phyloP scores from a whole-genome alignment of 371 early-diverging fungal genomes.

The Mucor racemosus region DNA sequence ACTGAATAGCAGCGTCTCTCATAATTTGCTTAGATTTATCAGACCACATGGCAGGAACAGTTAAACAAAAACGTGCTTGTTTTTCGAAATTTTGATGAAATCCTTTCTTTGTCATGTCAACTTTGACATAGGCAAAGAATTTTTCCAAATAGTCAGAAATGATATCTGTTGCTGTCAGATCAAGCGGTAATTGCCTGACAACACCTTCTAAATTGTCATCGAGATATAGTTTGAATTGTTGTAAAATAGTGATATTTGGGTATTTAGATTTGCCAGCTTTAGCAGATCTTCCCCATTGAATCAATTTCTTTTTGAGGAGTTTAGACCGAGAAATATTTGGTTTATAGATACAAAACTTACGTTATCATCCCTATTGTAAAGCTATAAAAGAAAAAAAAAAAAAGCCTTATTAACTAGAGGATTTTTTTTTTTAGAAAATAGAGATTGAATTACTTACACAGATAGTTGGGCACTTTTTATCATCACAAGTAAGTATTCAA shows the following conservation, averaged over 20 bases:
- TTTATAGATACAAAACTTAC: slow-evolving; percentile 22
- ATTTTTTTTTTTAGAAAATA: background rate
- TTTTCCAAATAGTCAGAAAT: slow-evolving; percentile 60
- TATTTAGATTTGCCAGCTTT: slow-evolving; percentile 31
- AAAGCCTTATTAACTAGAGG: background rate
- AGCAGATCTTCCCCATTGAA: slow-evolving; percentile 51
- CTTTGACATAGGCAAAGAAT: slow-evolving; percentile 51
- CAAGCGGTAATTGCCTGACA: slow-evolving; percentile 51
- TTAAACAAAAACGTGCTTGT: slow-evolving; percentile 49
- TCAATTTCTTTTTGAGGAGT: slow-evolving; percentile 28
- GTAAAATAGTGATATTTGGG: slow-evolving; percentile 35
- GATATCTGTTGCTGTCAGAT: slow-evolving; percentile 47
- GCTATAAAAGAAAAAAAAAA: slow-evolving; percentile 13
- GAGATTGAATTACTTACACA: slow-evolving; percentile 36
- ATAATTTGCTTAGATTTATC: slow-evolving; percentile 64
- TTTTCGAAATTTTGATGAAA: slow-evolving; percentile 41
- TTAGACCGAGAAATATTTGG: background rate
- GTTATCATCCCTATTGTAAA: slow-evolving; percentile 35
- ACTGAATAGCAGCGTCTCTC: slow-evolving; percentile 60
- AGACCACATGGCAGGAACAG: slow-evolving; percentile 68
- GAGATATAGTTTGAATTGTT: slow-evolving; percentile 60
- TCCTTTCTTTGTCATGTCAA: slow-evolving; percentile 53
- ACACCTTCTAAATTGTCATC: slow-evolving; percentile 53
- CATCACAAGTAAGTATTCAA: background rate
- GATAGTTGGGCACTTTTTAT: slow-evolving; percentile 42